A percentile compares a stretch with the other conserved stretches of the same genome.
Conservation (phyloP, 768 basidiomycete species). For the Lanmaoa pseudosensibilis region DNA sequence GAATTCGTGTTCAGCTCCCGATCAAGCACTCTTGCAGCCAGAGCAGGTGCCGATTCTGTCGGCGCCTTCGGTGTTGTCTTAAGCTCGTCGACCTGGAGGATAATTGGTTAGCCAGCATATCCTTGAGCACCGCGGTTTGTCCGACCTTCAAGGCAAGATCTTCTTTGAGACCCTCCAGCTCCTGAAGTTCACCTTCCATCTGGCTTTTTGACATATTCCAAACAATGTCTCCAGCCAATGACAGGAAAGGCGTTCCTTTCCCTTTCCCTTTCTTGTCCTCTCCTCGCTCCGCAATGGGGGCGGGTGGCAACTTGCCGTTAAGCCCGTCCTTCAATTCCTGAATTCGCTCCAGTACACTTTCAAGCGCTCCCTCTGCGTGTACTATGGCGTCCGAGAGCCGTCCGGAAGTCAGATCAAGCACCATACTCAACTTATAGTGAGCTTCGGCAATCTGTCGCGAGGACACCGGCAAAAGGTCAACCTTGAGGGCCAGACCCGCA, state of each 20-base stretch:
- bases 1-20: conserved; percentile 57
- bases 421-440: conserved; percentile 93
- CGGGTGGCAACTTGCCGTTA: conserved; percentile 34
- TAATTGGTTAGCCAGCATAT: background rate
- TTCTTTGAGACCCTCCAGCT: conserved; percentile 69
- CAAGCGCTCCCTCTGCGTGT: conserved; percentile 78
- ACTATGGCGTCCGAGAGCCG: conserved; percentile 77
- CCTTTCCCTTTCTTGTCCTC: conserved; percentile 68
- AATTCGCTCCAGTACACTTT: conserved; percentile 73
- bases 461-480: conserved; percentile 72
- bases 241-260: conserved; percentile 53
- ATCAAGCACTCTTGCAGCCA: conserved; percentile 71
- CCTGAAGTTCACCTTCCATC: conserved; percentile 77
- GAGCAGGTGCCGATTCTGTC: conserved; percentile 60
- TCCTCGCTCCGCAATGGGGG: conserved; percentile 32
- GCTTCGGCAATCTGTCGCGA: conserved; percentile 92
- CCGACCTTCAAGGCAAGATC: conserved; percentile 83
- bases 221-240: conserved; percentile 48
- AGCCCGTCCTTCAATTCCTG: conserved; percentile 53
- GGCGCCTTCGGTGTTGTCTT: conserved; percentile 74
- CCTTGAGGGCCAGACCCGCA: conserved; percentile 72
- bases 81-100: conserved; percentile 79
- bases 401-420: conserved; percentile 86
- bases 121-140: background rate
- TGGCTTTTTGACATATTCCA: conserved; percentile 71